phyloP scores from a whole-genome alignment of 2,329 filamentous ascomycete species.

The Xylariaceae sp. region DNA sequence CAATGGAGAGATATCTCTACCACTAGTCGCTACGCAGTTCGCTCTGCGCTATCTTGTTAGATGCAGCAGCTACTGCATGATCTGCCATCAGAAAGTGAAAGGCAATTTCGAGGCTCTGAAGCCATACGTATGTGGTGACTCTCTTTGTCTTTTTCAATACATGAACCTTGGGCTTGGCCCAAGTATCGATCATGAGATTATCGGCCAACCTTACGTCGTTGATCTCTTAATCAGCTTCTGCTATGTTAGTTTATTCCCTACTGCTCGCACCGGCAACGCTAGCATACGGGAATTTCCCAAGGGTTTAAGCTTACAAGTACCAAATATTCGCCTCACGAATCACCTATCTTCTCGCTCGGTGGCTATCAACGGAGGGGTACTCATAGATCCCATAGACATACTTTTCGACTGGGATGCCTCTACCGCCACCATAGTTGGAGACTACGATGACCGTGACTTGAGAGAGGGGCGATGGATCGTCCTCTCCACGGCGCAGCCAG shows the following conservation, averaged over 20 bases:
- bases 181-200: conserved; percentile 81
- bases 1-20: conserved; percentile 49
- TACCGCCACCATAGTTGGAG: conserved; percentile 6
- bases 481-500: conserved; percentile 14
- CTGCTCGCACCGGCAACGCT: not conserved
- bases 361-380: not conserved
- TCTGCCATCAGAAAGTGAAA: conserved; percentile 73
- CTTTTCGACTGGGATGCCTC: conserved; percentile 15
- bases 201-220: conserved; percentile 77
- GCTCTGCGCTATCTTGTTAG: conserved; percentile 74
- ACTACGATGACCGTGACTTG: conserved; percentile 1
- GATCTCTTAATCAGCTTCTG: conserved; percentile 85
- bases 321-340: conserved; percentile 26
- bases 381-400: conserved; percentile 28
- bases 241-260: conserved; percentile 57
- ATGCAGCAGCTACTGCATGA: conserved; percentile 85
- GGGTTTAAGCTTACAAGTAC: conserved; percentile 39
- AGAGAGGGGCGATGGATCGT: conserved; percentile 33
- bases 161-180: conserved; percentile 84
- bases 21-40: conserved; percentile 71
- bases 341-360: not conserved
- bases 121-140: conserved; percentile 75
- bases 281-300: conserved; percentile 48
- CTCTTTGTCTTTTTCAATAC: conserved; percentile 85
- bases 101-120: conserved; percentile 71